Evolutionary conservation across 108 stramenopile genomes (phyloP), one percentile per base, ranked within the genome.

Genomic region (Craspedostauros australis): DNA sequence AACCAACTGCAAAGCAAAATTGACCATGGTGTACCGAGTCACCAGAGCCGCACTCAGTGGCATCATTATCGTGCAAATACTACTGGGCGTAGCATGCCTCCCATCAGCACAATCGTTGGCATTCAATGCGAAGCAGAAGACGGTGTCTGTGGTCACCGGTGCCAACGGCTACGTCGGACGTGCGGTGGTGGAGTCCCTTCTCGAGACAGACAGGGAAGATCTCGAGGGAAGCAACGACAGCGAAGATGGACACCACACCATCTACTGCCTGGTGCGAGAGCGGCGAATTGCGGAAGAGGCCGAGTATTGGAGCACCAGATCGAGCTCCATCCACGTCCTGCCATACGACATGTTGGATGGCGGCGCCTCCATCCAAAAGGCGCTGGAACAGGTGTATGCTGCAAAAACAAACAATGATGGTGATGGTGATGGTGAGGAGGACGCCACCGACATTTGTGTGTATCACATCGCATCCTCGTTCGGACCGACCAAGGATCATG

Each of bases 301-400:
- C 43, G 39, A 50, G 4, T 86, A 81, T 64, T 90, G 88, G 88
- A 46, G 34, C 27, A 18, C 46, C 15, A 5, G 24, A 19, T 5
- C 34, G 25, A n/a, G n/a, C 11, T 36, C 16, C 23, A 40, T 79
- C 7, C 50, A 62, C 42, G 88, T 91, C 1, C 50, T 76, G 32
- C 76, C 82, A 0, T 91, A 86, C 51, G 84, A 86, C 46, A 91
- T 91, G 88, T 52, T 86, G 22, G 88, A 91, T 57, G 73, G 70
- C 38, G 88, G 84, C n/a, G 38, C 25, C 20, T 64, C 75, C 0
- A 54, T 88, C 32, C 19, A 46, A 25, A 41, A 65, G 1, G 80
- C 80, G 14, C 36, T 91, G 20, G 18, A 66, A 27, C n/a, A n/a
- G n/a, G n/a, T n/a, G n/a, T n/a, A n/a, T n/a, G 57, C 34, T 39